Evolutionary conservation across 768 basidiomycete species (phyloP).

Genomic region (Phallus indusiatus): DNA sequence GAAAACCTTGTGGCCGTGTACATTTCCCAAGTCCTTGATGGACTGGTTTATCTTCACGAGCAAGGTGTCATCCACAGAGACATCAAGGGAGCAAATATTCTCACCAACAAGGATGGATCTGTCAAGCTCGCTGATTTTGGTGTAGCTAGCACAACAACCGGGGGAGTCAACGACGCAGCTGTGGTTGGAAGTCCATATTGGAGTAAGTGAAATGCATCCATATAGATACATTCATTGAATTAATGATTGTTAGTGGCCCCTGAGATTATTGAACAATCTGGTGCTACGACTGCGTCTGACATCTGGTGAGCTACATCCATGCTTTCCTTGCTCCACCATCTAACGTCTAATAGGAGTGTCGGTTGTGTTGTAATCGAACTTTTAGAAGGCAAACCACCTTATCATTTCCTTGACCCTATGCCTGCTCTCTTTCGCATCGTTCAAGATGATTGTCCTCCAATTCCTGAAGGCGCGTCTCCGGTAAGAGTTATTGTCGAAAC

Average conservation of each 20-base stretch:
- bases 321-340: not conserved
- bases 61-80: constrained; percentile 99
- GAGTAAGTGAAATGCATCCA: constrained; percentile 48
- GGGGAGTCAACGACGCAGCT: constrained; percentile 72
- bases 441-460: constrained; percentile 93
- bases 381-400: constrained; percentile 86
- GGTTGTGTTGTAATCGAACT: constrained; percentile 98
- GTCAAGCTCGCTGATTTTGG: constrained; percentile 99
- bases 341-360: constrained; percentile 46
- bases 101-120: constrained; percentile 96
- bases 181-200: constrained; percentile 98
- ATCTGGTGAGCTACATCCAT: constrained; percentile 56
- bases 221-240: not conserved
- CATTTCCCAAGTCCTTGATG: constrained; percentile 92
- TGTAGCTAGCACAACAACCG: constrained; percentile 75
- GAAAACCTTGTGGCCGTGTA: constrained; percentile 95
- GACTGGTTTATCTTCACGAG: constrained; percentile 93
- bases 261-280: constrained; percentile 96
- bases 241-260: constrained; percentile 67
- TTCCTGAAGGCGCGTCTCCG: constrained; percentile 91
- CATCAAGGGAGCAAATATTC: constrained; percentile 97
- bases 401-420: constrained; percentile 95
- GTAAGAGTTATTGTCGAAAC: not conserved
- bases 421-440: constrained; percentile 97
- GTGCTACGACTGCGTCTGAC: constrained; percentile 94